A percentile compares a stretch with the other conserved stretches of the same genome.
phyloP scores from a whole-genome alignment of 495 filamentous ascomycete genomes.

The Penicillium ucsense region DNA sequence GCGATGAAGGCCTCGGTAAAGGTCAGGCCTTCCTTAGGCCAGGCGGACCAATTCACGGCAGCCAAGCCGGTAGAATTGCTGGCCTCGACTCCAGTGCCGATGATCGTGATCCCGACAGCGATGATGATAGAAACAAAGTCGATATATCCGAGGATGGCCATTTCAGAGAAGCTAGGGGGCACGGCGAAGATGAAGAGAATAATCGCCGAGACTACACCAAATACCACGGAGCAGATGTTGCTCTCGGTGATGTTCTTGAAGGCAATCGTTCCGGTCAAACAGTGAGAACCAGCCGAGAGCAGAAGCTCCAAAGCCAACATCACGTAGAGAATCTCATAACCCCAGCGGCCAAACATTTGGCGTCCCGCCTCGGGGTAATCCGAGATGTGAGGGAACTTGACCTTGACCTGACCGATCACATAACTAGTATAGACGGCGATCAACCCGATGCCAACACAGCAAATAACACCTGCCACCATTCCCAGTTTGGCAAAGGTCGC shows the following conservation, averaged over 20 bases:
- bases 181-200: constrained; percentile 49
- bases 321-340: constrained; percentile 46
- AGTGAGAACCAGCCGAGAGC: constrained; percentile 59
- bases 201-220: constrained; percentile 47
- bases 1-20: constrained; percentile 39
- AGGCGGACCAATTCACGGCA: constrained; percentile 23
- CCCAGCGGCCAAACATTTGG: constrained; percentile 46
- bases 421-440: constrained; percentile 60
- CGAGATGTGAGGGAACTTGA: constrained; percentile 50
- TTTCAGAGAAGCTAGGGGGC: constrained; percentile 38
- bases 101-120: constrained; percentile 59
- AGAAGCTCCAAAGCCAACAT: constrained; percentile 51
- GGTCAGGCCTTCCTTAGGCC: constrained; percentile 17
- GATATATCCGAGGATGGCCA: constrained; percentile 49
- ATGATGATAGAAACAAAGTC: constrained; percentile 51
- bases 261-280: constrained; percentile 58
- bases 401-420: constrained; percentile 57
- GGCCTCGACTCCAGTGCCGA: constrained; percentile 43
- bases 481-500: constrained; percentile 44
- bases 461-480: constrained; percentile 45
- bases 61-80: constrained; percentile 21
- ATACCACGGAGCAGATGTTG: constrained; percentile 50
- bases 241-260: constrained; percentile 50
- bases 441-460: constrained; percentile 45
- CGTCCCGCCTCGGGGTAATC: constrained; percentile 54